Base-by-base conservation (phyloP, 352 stramenopile species). In the Globisporangium orthogonon region DNA sequence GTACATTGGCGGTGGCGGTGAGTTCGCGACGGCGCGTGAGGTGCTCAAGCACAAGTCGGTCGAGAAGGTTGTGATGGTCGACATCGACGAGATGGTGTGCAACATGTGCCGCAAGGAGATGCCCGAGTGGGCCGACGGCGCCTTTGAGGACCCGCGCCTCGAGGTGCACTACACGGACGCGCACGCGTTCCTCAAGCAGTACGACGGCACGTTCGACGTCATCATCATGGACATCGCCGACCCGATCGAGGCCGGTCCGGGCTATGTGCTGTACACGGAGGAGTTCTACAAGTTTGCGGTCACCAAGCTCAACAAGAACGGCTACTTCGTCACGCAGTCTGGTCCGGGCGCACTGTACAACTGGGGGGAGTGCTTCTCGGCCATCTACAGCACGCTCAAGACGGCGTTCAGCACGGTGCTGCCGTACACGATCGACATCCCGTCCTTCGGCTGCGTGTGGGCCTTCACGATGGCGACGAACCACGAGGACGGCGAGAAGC, bases 161-260 rank as follows among this genome's bases (percentile, higher is more conserved):
- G 81, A 98, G 45, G 74, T 98, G 58, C 85, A 96, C 66, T 83
- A 96, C 62, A 93, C 86, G 28, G 91, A 98, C 74, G 91, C 91
- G 4, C 83, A 96, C 60, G 74, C 80, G 44, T 97, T 96, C 62
- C 73, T 97, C 48, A 89, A 91, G 66, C 59, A 87, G 63, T 87
- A 91, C 66, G 76, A 85, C 33, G 75, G 74, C 63, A 86, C 71
- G 37, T 89, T 92, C 59, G 95, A 99, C 66, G 88, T 98, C 14
- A 96, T 98, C 59, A 96, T 98, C 73, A 97, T 98, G 85, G 95
- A 98, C 69, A 98, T 98, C 60, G 89, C 85, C 30, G 89, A 97
- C 71, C 87, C 89, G 45, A 96, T 97, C 55, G 92, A 98, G 69
- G 94, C 91, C 37, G 95, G 95, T 45, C 95, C 94, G 30, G 94